These are phyloP conservation scores for Candida neerlandica DNA, from an alignment of 1,139 yeast genomes.

Conservation along the genomic window DNA sequence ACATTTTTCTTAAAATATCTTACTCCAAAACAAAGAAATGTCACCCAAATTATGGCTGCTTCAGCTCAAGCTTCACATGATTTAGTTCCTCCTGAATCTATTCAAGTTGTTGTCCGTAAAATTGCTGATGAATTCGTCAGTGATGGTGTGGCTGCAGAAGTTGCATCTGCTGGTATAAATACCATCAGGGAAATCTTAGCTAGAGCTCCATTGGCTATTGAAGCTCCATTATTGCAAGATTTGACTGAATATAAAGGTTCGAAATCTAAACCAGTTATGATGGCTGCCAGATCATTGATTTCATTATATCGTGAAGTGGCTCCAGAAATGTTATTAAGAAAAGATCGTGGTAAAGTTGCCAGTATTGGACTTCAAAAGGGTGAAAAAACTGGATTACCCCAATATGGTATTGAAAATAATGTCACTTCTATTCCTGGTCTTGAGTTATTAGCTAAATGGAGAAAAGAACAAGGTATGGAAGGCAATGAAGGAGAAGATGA, in stretches of 20 bases:
- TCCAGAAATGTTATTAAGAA: slow-evolving; percentile 88
- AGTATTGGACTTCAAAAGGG: slow-evolving; percentile 74
- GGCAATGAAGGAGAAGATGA: slow-evolving; percentile 41
- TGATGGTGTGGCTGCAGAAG: slow-evolving; percentile 97
- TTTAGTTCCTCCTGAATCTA: slow-evolving; percentile 91
- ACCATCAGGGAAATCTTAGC: slow-evolving; percentile 90
- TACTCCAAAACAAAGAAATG: slow-evolving; percentile 92
- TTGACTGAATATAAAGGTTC: slow-evolving; percentile 89
- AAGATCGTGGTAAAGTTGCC: slow-evolving; percentile 92
- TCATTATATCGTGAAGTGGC: slow-evolving; percentile 89
- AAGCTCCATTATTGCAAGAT: slow-evolving; percentile 82
- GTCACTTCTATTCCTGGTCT: slow-evolving; percentile 83
- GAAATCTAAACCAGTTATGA: slow-evolving; percentile 87
- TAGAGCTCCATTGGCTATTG: slow-evolving; percentile 94
- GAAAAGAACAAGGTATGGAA: slow-evolving; percentile 64
- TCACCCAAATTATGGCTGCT: slow-evolving; percentile 95
- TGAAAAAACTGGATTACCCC: slow-evolving; percentile 47
- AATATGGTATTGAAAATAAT: slow-evolving; percentile 71
- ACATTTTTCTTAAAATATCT: slow-evolving; percentile 84
- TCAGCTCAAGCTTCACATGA: slow-evolving; percentile 97
- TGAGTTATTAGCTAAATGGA: slow-evolving; percentile 88
- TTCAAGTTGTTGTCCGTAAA: slow-evolving; percentile 77
- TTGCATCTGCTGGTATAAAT: slow-evolving; percentile 96
- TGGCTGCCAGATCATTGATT: slow-evolving; percentile 92
- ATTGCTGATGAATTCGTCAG: slow-evolving; percentile 97